Evolutionary conservation across 2,329 filamentous ascomycete species (phyloP).

Genomic region (Ophiostoma novo-ulmi): DNA sequence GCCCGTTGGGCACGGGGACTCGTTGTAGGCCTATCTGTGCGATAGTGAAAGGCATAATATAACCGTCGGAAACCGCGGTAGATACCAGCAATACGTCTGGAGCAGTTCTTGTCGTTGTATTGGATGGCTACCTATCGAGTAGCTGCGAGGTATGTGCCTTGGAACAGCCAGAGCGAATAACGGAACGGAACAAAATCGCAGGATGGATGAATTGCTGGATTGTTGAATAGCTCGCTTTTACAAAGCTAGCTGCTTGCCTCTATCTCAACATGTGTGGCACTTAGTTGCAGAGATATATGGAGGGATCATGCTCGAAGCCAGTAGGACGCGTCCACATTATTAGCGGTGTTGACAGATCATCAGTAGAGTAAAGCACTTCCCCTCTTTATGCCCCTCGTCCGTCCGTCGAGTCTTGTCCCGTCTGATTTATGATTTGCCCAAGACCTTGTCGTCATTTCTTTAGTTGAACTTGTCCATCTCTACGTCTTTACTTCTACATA

Average conservation of each 20-base stretch:
- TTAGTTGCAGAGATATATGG: neutral
- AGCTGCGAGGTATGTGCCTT: neutral
- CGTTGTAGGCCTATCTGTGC: neutral
- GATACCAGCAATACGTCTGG: neutral
- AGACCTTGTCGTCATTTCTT: neutral
- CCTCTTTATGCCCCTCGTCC: neutral
- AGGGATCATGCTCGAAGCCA: slow-evolving; percentile 4
- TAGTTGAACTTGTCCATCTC: neutral
- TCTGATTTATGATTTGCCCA: neutral
- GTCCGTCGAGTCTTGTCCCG: neutral
- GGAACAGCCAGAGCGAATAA: neutral
- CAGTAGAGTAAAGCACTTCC: neutral
- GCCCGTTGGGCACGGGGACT: slow-evolving; percentile 16
- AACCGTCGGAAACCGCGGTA: slow-evolving; percentile 1
- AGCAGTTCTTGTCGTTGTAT: neutral
- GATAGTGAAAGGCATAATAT: neutral
- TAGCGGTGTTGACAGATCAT: neutral
- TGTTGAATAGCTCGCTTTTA: neutral
- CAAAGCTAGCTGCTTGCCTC: neutral
- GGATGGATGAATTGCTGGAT: neutral
- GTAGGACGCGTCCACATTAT: neutral
- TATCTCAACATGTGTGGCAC: neutral
- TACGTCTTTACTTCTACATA: neutral
- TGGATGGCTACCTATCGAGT: neutral
- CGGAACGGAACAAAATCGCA: neutral